Evolutionary conservation across 2,329 filamentous ascomycete species (phyloP).

Genomic region (Aspergillus fumigatiaffinis): DNA sequence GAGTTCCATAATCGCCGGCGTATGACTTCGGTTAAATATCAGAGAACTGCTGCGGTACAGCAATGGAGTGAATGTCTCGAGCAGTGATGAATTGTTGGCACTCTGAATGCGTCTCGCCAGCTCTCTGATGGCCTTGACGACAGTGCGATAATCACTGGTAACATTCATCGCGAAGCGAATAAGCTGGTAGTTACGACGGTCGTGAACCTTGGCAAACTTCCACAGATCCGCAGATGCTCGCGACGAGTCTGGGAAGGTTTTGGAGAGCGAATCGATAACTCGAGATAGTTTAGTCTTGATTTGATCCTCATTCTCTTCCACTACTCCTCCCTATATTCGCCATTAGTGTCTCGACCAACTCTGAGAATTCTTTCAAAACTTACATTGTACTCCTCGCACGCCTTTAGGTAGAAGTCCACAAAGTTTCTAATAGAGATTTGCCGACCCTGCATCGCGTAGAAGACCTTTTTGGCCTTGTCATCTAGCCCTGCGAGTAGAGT

Average conservation of each 20-base stretch:
- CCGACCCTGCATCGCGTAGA: slow-evolving; percentile 78
- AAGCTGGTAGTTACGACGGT: slow-evolving; percentile 84
- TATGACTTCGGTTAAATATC: slow-evolving; percentile 90
- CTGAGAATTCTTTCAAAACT: slow-evolving; percentile 11
- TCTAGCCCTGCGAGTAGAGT: slow-evolving; percentile 77
- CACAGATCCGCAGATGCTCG: slow-evolving; percentile 73
- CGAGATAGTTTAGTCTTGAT: slow-evolving; percentile 66
- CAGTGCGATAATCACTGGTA: slow-evolving; percentile 87
- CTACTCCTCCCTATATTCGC: slow-evolving; percentile 62
- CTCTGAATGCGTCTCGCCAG: slow-evolving; percentile 75
- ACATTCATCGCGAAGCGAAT: slow-evolving; percentile 80
- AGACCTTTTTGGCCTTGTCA: slow-evolving; percentile 73
- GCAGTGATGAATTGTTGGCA: slow-evolving; percentile 56
- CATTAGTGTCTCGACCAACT: neutral
- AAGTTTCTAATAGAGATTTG: slow-evolving; percentile 72
- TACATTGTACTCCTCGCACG: slow-evolving; percentile 81
- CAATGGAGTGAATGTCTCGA: slow-evolving; percentile 77
- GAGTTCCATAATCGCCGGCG: slow-evolving; percentile 82
- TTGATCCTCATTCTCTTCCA: slow-evolving; percentile 62
- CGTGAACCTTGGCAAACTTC: slow-evolving; percentile 87
- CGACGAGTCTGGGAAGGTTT: slow-evolving; percentile 70
- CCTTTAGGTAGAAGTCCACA: slow-evolving; percentile 69
- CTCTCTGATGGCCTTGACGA: slow-evolving; percentile 86
- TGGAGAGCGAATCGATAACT: slow-evolving; percentile 68
- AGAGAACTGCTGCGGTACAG: slow-evolving; percentile 80